Base-by-base conservation (phyloP, 371 early-diverging fungal species). In the Syncephalis fuscata region DNA sequence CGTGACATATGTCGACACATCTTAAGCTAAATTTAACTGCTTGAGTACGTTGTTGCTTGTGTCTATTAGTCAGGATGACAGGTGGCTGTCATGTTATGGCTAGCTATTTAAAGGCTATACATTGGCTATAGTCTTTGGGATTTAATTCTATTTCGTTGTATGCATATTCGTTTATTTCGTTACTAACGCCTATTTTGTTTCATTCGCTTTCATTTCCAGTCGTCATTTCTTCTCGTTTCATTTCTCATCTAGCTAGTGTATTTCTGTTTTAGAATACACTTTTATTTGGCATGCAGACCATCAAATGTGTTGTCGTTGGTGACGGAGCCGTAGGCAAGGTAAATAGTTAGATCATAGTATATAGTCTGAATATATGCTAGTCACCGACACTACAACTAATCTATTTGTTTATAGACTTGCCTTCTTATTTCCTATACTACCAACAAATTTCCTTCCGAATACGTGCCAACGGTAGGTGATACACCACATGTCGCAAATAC, bases 271-370 rank as follows among this genome's bases (percentile, higher is more conserved):
- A 11, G 11, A 11, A 4, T 32, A 32, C 32, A 32, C 11, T 32
- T 52, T 50, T 56, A 39, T 11, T 32, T 32, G 11, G 32, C 51
- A 83, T 85, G 83, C 82, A 82, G 62, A 85, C 87, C 42, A 87
- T 88, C 54, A 87, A 87, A 66, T 88, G 89, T 67, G 88, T 88
- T 50, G 97, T 96, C 39, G 94, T 96, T 46, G 97, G 97, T 50
- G 97, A 96, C 68, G 97, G 97, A 79, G 94, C 94, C 49, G 96
- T 96, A 60, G 94, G 94, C 59, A 92, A 95, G 76, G 85, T 80
- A 71, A 57, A 59, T 45, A 44, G 39, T 20, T 27, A 11, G 19
- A 44, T 19, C 19, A 22, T 21, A 20, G 39, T 43, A 19, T 41
- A 46, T 44, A 19, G 40, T 48, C 16, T 51, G 24, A 43, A 44